Percentiles rank a stretch among this genome's conserved stretches.
Evolutionary conservation across 257 asterid genomes (phyloP).

Genomic region (Solanum lignicaule): DNA sequence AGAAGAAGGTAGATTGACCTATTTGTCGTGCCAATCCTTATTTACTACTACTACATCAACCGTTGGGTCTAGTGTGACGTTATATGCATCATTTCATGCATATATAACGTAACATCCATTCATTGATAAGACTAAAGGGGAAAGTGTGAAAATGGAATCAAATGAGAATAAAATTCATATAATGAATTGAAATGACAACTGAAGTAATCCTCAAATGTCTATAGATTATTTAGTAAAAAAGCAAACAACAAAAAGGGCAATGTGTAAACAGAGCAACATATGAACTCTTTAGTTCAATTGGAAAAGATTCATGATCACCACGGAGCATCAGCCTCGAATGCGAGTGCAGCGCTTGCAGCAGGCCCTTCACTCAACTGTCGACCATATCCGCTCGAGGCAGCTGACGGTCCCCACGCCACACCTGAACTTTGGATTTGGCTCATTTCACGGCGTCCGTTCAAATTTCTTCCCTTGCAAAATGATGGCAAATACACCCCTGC

Average conservation of each 20-base stretch:
- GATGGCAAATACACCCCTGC: constrained; percentile 32
- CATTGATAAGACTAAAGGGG: neutral
- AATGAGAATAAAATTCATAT: neutral
- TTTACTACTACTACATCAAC: neutral
- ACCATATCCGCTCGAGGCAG: neutral
- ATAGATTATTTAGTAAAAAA: neutral
- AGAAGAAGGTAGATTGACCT: neutral
- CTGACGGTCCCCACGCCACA: constrained; percentile 13
- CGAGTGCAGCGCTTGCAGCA: neutral
- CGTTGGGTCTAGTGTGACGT: neutral
- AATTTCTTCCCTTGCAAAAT: constrained; percentile 22
- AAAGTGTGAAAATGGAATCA: neutral
- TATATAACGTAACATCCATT: neutral
- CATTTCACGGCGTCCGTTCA: constrained; percentile 21
- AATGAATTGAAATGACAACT: neutral
- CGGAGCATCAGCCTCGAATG: neutral
- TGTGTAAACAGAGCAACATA: neutral
- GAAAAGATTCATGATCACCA: neutral
- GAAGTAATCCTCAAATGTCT: neutral
- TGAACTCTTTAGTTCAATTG: neutral
- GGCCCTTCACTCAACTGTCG: neutral
- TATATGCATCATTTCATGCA: neutral
- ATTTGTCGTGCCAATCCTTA: neutral
- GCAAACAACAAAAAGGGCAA: neutral
- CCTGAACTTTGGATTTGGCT: constrained; percentile 38